Evolutionary conservation across 2,329 filamentous ascomycete genomes (phyloP), one percentile per base, ranked within the genome.

Genomic region (Colletotrichum tofieldiae): DNA sequence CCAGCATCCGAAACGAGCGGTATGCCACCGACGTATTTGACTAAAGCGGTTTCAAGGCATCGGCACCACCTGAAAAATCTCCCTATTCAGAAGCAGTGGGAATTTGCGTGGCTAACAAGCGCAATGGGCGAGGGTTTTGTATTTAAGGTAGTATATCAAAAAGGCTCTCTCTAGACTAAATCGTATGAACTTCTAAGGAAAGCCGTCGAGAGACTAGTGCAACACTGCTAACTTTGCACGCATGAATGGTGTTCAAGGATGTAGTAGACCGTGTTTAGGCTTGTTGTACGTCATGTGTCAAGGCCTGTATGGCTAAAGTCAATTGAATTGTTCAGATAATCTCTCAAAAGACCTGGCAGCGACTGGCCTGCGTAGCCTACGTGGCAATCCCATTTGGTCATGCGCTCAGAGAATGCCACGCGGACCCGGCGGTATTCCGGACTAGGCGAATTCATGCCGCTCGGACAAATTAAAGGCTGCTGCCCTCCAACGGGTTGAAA

Each of bases 11-110:
- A 66, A 90, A 91, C 69, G 86, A 88, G 79, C 81, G 90, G 32
- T 91, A 88, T 76, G 86, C 88, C 18, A 89, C 86, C 2, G 90
- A 92, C 81, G 89, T 92, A 20, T 92, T 91, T 82, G 87, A 89
- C 75, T 89, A 51, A 58, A 56, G 3, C 5, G 29, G 3, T 16
- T 5, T 39, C 35, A 1, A 39, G 12, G 9, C 12, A 7, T 23
- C 2, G 8, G 20, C 26, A 8, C 23, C 49, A 12, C 23, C 14
- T 26, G 45, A 49, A 9, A 14, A n/a, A 12, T 16, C 39, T 16
- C 39, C 2, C 2, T 6, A 1, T 29, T 26, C 2, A 14, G 18
- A 9, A 35, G 51, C 16, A 12, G 16, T 18, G 3, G 1, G 9
- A 5, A 37, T 14, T 14, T n/a, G 11, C n/a, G n/a, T 23, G 20